A percentile compares a stretch with the other conserved stretches of the same genome.
phyloP scores from a whole-genome alignment of 257 asterid species.

The Solanum piurae region DNA sequence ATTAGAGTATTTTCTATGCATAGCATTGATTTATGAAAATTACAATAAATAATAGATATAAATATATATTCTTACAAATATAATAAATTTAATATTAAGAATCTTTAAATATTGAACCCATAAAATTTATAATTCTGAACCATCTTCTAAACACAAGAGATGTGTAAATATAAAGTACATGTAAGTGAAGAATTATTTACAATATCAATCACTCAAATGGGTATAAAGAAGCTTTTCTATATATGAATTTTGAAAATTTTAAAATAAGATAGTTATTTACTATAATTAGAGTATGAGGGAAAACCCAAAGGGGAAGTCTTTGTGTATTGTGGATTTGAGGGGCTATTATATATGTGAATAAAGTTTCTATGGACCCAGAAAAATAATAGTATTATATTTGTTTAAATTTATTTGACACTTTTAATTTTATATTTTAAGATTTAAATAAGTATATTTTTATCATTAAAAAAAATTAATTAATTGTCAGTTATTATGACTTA shows the following conservation, averaged over 20 bases:
- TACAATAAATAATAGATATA: no score
- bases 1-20: background rate
- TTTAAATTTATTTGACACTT: no score
- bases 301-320: background rate
- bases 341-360: background rate
- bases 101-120: fast-evolving
- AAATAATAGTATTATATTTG: background rate
- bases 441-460: no score
- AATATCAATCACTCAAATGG: background rate
- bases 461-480: no score
- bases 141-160: background rate
- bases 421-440: no score
- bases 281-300: background rate
- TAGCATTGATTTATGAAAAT: background rate
- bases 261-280: background rate
- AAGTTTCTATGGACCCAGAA: background rate
- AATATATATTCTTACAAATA: background rate
- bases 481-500: no score
- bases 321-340: background rate
- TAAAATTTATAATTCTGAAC: background rate
- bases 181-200: background rate
- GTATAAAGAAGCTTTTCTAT: background rate
- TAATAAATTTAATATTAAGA: fast-evolving
- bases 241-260: background rate
- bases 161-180: background rate